These are phyloP conservation scores for Cardiospermum halicacabum DNA, from an alignment of 345 rosid species.

Conservation along the genomic window DNA sequence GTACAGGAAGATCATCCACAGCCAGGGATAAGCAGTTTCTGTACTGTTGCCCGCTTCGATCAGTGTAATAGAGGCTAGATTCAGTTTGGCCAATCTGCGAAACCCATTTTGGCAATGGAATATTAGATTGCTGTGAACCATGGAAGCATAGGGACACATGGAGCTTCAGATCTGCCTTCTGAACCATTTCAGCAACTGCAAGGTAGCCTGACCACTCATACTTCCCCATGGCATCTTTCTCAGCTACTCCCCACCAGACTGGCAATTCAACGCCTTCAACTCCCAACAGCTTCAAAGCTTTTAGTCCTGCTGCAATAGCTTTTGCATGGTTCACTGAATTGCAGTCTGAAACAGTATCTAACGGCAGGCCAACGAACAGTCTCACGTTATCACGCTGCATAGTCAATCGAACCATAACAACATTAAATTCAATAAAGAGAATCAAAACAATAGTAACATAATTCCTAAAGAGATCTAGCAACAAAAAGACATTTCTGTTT, in stretches of 20 bases:
- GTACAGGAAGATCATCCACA: constrained; percentile 70
- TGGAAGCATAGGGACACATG: constrained; percentile 79
- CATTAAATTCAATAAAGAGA: not conserved
- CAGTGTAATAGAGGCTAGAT: constrained; percentile 50
- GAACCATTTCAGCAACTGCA: constrained; percentile 72
- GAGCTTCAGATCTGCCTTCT: constrained; percentile 67
- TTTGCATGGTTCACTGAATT: constrained; percentile 55
- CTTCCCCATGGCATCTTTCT: constrained; percentile 70
- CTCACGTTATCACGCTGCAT: constrained; percentile 54
- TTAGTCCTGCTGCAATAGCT: constrained; percentile 77
- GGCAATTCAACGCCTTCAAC: constrained; percentile 91
- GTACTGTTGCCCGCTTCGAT: constrained; percentile 46
- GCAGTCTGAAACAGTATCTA: constrained; percentile 68
- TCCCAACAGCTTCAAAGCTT: constrained; percentile 80
- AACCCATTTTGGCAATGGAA: constrained; percentile 79
- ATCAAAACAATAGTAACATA: not conserved
- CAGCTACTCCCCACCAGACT: constrained; percentile 91
- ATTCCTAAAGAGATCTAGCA: not conserved
- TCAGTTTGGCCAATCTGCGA: constrained; percentile 46
- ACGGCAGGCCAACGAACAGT: constrained; percentile 77
- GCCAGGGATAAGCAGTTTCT: constrained; percentile 70
- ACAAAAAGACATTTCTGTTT: too few species aligned
- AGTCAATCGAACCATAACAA: not conserved
- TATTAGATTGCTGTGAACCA: constrained; percentile 34
- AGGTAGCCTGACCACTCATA: constrained; percentile 90